phyloP scores from a whole-genome alignment of 192 early-diverging fungal species.

The Cladochytrium replicatum region DNA sequence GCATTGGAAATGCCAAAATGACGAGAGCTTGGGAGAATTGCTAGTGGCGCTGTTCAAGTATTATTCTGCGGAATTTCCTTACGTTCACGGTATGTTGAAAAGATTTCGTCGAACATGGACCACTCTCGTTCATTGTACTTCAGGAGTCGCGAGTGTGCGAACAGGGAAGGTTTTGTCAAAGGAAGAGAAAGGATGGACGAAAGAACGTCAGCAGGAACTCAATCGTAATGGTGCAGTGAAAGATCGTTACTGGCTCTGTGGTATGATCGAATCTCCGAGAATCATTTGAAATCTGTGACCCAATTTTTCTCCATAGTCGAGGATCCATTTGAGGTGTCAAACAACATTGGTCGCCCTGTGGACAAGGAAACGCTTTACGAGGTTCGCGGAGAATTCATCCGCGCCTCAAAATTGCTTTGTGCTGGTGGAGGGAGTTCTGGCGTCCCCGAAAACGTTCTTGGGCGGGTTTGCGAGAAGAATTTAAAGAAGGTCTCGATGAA shows the following conservation, averaged over 20 bases:
- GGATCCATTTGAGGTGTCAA: slow-evolving; percentile 22
- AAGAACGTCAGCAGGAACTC: slow-evolving; percentile 21
- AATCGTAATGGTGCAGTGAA: slow-evolving; percentile 17
- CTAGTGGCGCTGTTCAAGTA: slow-evolving; percentile 29
- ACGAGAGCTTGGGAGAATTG: slow-evolving; percentile 21
- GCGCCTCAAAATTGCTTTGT: slow-evolving; percentile 16
- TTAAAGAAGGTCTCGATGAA: too few species aligned
- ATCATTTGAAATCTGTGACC: too few species aligned
- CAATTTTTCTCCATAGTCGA: slow-evolving; percentile 17
- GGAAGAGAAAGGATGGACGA: slow-evolving; percentile 27
- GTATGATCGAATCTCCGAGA: too few species aligned
- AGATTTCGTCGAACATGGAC: not conserved
- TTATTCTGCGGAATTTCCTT: slow-evolving; percentile 22
- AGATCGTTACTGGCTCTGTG: slow-evolving; percentile 25
- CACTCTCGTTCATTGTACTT: not conserved
- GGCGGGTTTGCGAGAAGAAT: slow-evolving; percentile 18
- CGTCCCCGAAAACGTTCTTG: slow-evolving; percentile 4
- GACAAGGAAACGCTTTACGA: slow-evolving; percentile 24
- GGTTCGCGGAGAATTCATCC: slow-evolving; percentile 22
- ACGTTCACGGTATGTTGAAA: slow-evolving; percentile 18
- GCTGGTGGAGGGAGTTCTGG: slow-evolving; percentile 5
- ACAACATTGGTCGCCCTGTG: slow-evolving; percentile 23
- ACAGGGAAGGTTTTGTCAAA: slow-evolving; percentile 17
- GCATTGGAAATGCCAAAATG: slow-evolving; percentile 12
- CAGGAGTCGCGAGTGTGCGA: slow-evolving; percentile 19